A percentile compares a stretch with the other conserved stretches of the same genome.
Evolutionary conservation across 257 asterid genomes (phyloP).

Genomic region (Salvia miltiorrhiza): DNA sequence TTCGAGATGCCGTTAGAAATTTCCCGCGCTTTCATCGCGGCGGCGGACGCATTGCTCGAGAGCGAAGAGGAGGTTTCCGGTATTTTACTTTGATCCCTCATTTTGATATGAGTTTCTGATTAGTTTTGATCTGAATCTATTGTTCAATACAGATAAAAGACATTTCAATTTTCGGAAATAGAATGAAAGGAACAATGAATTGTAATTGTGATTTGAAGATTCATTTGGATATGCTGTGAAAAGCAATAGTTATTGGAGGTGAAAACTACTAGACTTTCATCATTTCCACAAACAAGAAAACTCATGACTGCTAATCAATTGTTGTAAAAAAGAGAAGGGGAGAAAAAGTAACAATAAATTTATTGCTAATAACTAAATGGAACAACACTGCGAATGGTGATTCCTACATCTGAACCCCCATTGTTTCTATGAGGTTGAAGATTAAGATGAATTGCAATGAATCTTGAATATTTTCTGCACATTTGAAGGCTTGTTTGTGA

Average conservation of each 20-base stretch:
- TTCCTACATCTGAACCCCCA: no score
- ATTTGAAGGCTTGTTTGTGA: neutral
- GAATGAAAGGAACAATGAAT: neutral
- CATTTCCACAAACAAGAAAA: neutral
- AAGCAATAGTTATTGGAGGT: neutral
- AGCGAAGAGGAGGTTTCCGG: slow-evolving; percentile 69
- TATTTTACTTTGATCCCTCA: slow-evolving; percentile 11
- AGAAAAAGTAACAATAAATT: no score
- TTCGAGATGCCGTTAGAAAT: no score
- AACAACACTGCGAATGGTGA: neutral
- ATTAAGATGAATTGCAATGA: neutral
- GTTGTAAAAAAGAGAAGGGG: no score
- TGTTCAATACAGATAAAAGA: no score
- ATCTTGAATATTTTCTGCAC: neutral
- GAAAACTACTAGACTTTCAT: neutral
- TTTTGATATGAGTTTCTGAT: neutral
- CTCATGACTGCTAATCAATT: no score
- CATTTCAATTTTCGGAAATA: no score
- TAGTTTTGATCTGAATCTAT: no score
- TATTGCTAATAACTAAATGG: neutral
- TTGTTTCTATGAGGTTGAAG: neutral
- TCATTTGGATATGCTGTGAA: neutral
- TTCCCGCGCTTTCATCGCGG: slow-evolving; percentile 47
- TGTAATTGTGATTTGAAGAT: neutral
- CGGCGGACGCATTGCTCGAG: slow-evolving; percentile 66